phyloP scores from a whole-genome alignment of 495 filamentous ascomycete species.

The Hypoxylon cercidicola region DNA sequence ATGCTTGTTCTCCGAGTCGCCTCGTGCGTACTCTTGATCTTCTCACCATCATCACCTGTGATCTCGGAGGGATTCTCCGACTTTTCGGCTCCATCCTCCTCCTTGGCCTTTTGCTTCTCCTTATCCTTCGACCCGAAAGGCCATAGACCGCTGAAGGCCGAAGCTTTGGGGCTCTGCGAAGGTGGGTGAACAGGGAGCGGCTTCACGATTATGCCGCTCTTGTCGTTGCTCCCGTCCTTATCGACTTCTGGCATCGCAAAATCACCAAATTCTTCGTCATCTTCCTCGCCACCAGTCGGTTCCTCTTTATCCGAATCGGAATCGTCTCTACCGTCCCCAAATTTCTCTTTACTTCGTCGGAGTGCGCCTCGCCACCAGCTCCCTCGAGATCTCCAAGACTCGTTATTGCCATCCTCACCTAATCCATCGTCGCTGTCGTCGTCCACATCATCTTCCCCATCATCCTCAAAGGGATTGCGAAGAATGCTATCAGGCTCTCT shows the following conservation, averaged over 20 bases:
- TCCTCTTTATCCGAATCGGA: slow-evolving; percentile 53
- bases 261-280: slow-evolving; percentile 63
- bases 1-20: slow-evolving; percentile 64
- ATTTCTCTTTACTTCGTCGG: slow-evolving; percentile 49
- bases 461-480: slow-evolving; percentile 61
- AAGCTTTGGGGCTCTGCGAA: slow-evolving; percentile 48
- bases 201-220: slow-evolving; percentile 55
- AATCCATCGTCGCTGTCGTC: slow-evolving; percentile 57
- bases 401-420: slow-evolving; percentile 47
- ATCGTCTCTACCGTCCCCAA: slow-evolving; percentile 59
- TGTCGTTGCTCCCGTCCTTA: slow-evolving; percentile 38
- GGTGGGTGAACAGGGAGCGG: slow-evolving; percentile 58
- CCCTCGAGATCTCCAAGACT: slow-evolving; percentile 49
- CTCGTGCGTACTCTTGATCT: slow-evolving; percentile 60
- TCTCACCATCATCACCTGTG: slow-evolving; percentile 53
- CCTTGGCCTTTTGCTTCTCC: slow-evolving; percentile 48
- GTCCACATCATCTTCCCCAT: slow-evolving; percentile 57
- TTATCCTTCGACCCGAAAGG: slow-evolving; percentile 55
- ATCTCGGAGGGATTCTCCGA: slow-evolving; percentile 41
- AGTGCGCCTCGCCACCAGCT: slow-evolving; percentile 60
- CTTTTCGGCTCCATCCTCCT: slow-evolving; percentile 43
- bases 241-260: slow-evolving; percentile 63
- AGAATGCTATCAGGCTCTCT: slow-evolving; percentile 40
- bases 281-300: slow-evolving; percentile 54
- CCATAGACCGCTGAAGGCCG: slow-evolving; percentile 59